Conservation (phyloP, 2,329 filamentous ascomycete genomes). For the Apiospora marii region DNA sequence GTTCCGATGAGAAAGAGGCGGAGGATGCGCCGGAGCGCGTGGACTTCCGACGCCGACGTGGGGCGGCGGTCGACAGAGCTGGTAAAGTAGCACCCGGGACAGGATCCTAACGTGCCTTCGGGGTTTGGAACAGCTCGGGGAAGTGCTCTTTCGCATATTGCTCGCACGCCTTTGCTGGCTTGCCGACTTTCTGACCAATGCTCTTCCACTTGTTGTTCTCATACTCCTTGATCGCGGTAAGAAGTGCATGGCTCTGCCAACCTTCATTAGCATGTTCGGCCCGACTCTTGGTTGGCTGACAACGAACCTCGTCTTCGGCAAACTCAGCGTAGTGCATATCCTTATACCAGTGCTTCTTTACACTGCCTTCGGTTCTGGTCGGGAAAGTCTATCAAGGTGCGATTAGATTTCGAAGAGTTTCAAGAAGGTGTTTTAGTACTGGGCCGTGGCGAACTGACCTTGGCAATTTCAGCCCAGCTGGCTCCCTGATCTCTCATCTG, state of each 20-base stretch:
- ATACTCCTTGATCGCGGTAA: constrained; percentile 97
- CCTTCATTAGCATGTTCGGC: constrained; percentile 45
- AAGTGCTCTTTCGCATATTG: constrained; percentile 98
- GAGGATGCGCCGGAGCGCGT: constrained; percentile 6
- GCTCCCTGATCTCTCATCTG: constrained; percentile 91
- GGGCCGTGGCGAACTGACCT: constrained; percentile 63
- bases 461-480: constrained; percentile 98
- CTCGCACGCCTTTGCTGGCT: constrained; percentile 93
- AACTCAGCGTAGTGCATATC: constrained; percentile 99
- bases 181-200: constrained; percentile 95
- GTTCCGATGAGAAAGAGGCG: neutral
- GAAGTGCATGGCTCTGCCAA: constrained; percentile 71
- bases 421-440: constrained; percentile 6
- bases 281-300: constrained; percentile 30
- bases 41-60: neutral
- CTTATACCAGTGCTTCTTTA: constrained; percentile 99
- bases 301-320: constrained; percentile 78
- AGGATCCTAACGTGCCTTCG: constrained; percentile 38
- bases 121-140: constrained; percentile 52
- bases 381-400: constrained; percentile 76
- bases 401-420: constrained; percentile 27
- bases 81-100: constrained; percentile 4
- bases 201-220: constrained; percentile 99
- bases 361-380: constrained; percentile 90
- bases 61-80: neutral